Base-by-base conservation (phyloP, 768 basidiomycete species). In the Termitomyces sp. region DNA sequence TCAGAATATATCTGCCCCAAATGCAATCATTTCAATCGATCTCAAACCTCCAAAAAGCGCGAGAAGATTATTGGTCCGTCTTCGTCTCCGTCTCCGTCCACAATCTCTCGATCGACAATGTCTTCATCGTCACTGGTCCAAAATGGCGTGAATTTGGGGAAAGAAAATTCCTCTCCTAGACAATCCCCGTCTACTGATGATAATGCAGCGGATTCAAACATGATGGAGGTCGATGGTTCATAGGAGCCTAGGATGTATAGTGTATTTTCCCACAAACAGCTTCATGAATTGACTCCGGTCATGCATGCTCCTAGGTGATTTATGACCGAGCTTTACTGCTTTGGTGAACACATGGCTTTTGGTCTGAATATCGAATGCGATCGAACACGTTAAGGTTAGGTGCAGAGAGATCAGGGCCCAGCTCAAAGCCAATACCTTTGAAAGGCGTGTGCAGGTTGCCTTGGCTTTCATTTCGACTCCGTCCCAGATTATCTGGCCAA, bases 1-100 rank as follows among this genome's bases (percentile, higher is more conserved):
- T 15, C 64, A 95, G 93, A 94, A 73, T 96, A 92, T 63, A 71
- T 83, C 26, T 96, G 93, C 68, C 89, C 85, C 0, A 91, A 90
- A 67, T 96, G 94, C 67, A 85, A 85, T 8, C 83, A 87, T 70
- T 91, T 95, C 70, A 95, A 96, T 64, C 72, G 77, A 1, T 77
- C 80, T 11, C 65, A 67, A 26, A 72, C 74, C 49, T 69, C 75
- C 17, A 78, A 69, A 62, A 70, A 66, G 59, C 56, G 46, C 38
- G 37, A 63, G 65, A 60, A 63, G 48, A 54, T 55, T 3, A 64
- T 65, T 14, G 63, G 65, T 28, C 56, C 59, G 3, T 65, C 69
- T 37, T 53, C 62, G 26, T 45, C 55, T 28, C 56, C 59, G 3
- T 65, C 69, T 37, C 49, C 60, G 21, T 30, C 51, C 26, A 15